Evolutionary conservation across 148 eudicot species (phyloP).

Genomic region (Vaccinium myrtillus): DNA sequence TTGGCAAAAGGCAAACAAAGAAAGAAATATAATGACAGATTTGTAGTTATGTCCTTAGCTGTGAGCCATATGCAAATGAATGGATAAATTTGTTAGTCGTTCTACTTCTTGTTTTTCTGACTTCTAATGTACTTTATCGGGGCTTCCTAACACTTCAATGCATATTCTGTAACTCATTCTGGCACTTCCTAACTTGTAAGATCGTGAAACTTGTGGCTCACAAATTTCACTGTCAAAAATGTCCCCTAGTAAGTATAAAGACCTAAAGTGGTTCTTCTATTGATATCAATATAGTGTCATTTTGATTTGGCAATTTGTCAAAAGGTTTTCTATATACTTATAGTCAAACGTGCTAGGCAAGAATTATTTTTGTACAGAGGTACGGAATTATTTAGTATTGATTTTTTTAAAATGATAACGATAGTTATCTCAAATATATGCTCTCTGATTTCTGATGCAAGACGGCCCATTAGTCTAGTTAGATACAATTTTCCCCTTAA

Average conservation of each 20-base stretch:
- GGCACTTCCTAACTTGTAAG: neutral
- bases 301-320: neutral
- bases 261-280: neutral
- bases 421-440: neutral
- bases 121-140: neutral
- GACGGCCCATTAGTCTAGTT: neutral
- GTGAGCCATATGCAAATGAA: neutral
- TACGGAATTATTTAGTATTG: neutral
- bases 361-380: neutral
- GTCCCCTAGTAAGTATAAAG: no score
- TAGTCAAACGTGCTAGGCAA: neutral
- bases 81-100: neutral
- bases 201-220: neutral
- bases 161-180: neutral
- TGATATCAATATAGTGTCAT: neutral
- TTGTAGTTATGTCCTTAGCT: neutral
- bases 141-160: neutral
- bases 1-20: neutral
- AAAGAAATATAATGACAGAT: neutral
- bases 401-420: neutral
- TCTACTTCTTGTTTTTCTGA: no score
- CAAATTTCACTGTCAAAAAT: neutral
- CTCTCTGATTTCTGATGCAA: neutral
- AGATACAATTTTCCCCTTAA: neutral
- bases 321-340: neutral